Evolutionary conservation across 768 basidiomycete genomes (phyloP), one percentile per base, ranked within the genome.

Genomic region (Lactarius psammicola): DNA sequence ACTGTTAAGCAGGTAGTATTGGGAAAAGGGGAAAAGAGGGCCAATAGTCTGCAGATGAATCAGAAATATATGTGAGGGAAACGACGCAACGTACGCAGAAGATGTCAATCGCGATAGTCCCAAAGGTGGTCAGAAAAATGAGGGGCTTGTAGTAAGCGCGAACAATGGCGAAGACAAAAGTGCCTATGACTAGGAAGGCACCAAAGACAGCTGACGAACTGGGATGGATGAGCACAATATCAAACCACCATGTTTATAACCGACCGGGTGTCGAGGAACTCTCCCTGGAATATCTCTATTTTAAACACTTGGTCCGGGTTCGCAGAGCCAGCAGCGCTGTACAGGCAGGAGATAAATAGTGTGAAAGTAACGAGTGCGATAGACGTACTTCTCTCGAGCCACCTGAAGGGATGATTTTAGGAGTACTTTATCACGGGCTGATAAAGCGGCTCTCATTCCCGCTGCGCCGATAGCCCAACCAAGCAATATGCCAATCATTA

Each of bases 381-480:
- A 15, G 13, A 28, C 42, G 9, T 56, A 79, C 80, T 75, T 78
- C 46, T 75, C 70, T n/a, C 71, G 68, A 31, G 75, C 76, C 59
- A 71, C 70, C 42, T 73, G 71, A 6, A 72, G 68, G 6, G 73
- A 71, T 20, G 69, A 66, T 42, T 72, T 70, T 15, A 80, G 70
- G 9, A 78, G 64, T 0, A 72, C 72, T 65, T 78, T 72, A 60
- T 75, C 71, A 11, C 80, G 75, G 0, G 79, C 79, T 5, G 78
- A 72, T 0, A 82, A 70, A 0, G 79, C 80, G 0, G 82, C 80
- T 4, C 79, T 79, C 84, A 87, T 86, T 0, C 79, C 83, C 0
- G 82, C 84, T 11, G 78, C 75, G 1, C 84, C 83, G 68, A 84
- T 76, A 0, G 80, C 85, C 85, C 85, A 87, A 15, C 84, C 84